These are phyloP conservation scores for Babesia sp. DNA, from an alignment of 169 alveolate species.

Conservation along the genomic window DNA sequence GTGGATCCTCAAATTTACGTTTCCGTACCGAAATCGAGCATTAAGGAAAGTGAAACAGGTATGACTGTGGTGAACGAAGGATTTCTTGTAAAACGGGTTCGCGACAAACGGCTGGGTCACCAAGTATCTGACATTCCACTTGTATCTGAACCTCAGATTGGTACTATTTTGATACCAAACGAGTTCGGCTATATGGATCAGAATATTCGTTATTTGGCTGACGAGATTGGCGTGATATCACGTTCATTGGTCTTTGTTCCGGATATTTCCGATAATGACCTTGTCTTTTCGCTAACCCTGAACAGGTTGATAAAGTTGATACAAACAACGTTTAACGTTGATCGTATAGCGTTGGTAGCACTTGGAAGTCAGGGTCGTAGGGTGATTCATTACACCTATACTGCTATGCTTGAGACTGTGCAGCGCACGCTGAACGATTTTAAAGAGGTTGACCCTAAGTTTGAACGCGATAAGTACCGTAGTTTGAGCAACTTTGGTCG, in stretches of 20 bases:
- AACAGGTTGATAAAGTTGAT: slow-evolving; percentile 53
- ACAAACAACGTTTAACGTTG: slow-evolving; percentile 51
- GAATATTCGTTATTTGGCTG: slow-evolving; percentile 58
- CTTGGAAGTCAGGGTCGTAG: slow-evolving; percentile 54
- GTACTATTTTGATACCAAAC: slow-evolving; percentile 51
- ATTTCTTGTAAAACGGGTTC: slow-evolving; percentile 22
- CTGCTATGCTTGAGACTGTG: slow-evolving; percentile 48
- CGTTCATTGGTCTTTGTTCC: slow-evolving; percentile 52
- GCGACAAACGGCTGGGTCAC: slow-evolving; percentile 27
- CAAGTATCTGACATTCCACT: slow-evolving; percentile 35
- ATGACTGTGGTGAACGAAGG: slow-evolving; percentile 18
- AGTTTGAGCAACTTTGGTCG: slow-evolving; percentile 8
- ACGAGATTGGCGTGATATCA: slow-evolving; percentile 42
- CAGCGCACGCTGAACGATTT: slow-evolving; percentile 28
- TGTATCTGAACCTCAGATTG: slow-evolving; percentile 18
- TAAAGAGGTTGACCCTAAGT: slow-evolving; percentile 4
- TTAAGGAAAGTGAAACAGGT: slow-evolving; percentile 25
- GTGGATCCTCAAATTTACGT: slow-evolving; percentile 47
- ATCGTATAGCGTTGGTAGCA: slow-evolving; percentile 50
- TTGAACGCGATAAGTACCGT: slow-evolving; percentile 13
- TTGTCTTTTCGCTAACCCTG: slow-evolving; percentile 23
- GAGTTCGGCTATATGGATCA: slow-evolving; percentile 58
- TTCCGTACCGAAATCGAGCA: slow-evolving; percentile 44
- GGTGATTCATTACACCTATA: slow-evolving; percentile 35
- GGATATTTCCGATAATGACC: slow-evolving; percentile 34